phyloP scores from a whole-genome alignment of 176 grass and related monocot species.

The Avena atlantica region DNA sequence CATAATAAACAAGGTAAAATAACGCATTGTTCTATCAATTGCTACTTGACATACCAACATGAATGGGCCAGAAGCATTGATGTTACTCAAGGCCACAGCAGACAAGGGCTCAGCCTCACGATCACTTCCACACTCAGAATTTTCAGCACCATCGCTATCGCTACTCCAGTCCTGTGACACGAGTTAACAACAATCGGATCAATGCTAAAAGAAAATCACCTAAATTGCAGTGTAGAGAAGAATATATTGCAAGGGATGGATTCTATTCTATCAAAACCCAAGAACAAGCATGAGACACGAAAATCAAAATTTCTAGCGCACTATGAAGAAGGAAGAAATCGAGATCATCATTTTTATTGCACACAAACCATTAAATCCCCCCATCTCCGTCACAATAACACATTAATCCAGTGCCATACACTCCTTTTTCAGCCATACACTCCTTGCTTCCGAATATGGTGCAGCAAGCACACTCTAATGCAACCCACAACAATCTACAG shows the following conservation, averaged over 20 bases:
- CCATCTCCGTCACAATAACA: neutral
- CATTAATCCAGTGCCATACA: neutral
- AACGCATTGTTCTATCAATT: neutral
- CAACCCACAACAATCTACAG: too few relatives aligned
- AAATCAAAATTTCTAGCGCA: neutral
- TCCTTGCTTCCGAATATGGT: too few relatives aligned
- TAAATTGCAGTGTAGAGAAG: too few relatives aligned
- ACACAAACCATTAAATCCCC: neutral
- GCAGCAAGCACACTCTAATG: too few relatives aligned
- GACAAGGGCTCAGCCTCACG: neutral
- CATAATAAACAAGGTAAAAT: constrained; percentile 32
- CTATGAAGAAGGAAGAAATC: neutral
- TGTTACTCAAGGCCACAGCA: neutral
- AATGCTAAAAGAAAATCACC: too few relatives aligned
- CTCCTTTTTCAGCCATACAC: too few relatives aligned
- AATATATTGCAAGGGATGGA: too few relatives aligned
- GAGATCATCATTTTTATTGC: neutral
- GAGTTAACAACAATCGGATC: neutral
- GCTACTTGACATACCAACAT: neutral
- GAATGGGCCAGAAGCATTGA: neutral
- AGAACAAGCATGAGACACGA: neutral
- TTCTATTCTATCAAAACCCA: neutral
- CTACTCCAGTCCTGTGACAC: neutral
- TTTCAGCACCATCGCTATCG: neutral
- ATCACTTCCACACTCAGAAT: neutral